Percentiles rank a stretch among this genome's conserved stretches.
These are phyloP conservation scores for Neofusicoccum sp. DNA, from an alignment of 2,329 filamentous ascomycete genomes.

Conservation along the genomic window DNA sequence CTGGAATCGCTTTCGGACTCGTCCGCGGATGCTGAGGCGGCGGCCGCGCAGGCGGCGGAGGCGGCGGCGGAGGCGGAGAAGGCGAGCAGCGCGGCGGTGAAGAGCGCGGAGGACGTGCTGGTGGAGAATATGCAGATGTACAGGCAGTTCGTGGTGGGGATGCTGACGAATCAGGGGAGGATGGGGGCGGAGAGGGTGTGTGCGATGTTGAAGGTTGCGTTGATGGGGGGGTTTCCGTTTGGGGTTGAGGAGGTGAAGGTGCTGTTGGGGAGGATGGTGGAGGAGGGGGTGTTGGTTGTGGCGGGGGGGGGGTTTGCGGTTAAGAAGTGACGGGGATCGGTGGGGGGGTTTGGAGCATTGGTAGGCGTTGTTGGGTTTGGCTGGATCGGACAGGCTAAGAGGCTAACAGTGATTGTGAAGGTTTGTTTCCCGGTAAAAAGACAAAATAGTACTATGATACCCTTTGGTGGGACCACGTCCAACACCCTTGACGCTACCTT, in stretches of 20 bases:
- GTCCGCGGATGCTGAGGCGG: conserved; percentile 26
- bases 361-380: neutral
- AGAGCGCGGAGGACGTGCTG: conserved; percentile 57
- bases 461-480: no score
- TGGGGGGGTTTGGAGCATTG: neutral
- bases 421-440: no score
- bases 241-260: conserved; percentile 83
- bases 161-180: conserved; percentile 87
- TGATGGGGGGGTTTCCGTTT: conserved; percentile 85
- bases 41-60: conserved; percentile 38
- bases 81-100: conserved; percentile 46
- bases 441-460: no score
- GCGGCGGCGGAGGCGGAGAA: conserved; percentile 37
- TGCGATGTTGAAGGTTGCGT: conserved; percentile 93
- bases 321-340: conserved; percentile 23
- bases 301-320: conserved; percentile 35
- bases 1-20: conserved; percentile 53
- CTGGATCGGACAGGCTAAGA: no score
- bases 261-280: conserved; percentile 71
- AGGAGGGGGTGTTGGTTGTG: conserved; percentile 29
- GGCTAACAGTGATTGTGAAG: no score
- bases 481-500: no score
- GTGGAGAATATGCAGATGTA: conserved; percentile 73
- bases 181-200: conserved; percentile 80
- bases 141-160: conserved; percentile 88